Evolutionary conservation across 2,329 filamentous ascomycete species (phyloP).

Genomic region (Zymoseptoria ardabiliae): DNA sequence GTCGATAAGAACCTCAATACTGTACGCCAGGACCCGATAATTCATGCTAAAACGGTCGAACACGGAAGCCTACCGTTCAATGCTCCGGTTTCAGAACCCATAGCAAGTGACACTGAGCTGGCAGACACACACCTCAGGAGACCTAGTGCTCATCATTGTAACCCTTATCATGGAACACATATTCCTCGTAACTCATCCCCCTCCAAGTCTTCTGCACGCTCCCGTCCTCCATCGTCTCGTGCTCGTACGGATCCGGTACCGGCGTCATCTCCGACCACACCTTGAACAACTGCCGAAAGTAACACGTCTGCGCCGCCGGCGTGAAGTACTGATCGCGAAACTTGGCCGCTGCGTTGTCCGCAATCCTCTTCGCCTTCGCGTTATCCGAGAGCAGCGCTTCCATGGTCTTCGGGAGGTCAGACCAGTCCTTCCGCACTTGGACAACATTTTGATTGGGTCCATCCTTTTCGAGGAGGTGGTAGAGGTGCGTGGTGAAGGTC

Average conservation of each 20-base stretch:
- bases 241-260: conserved; percentile 17
- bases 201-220: conserved; percentile 16
- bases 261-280: conserved; percentile 27
- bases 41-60: no score
- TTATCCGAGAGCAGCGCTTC: conserved; percentile 19
- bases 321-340: conserved; percentile 22
- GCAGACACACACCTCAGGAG: not conserved
- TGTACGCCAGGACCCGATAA: no score
- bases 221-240: conserved; percentile 11
- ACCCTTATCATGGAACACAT: conserved; percentile 16
- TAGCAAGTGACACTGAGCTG: not conserved
- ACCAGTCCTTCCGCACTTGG: conserved; percentile 24
- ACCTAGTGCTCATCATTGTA: conserved; percentile 7
- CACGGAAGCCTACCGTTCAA: not conserved
- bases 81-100: not conserved
- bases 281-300: conserved; percentile 26
- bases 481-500: conserved; percentile 27
- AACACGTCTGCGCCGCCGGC: conserved; percentile 26
- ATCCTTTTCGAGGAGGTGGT: conserved; percentile 22
- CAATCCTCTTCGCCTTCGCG: conserved; percentile 19
- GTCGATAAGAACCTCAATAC: no score
- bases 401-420: conserved; percentile 23
- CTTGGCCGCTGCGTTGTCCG: conserved; percentile 17
- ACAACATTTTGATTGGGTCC: conserved; percentile 29
- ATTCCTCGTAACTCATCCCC: conserved; percentile 25